A percentile compares a stretch with the other conserved stretches of the same genome.
Conservation (phyloP, 2,329 filamentous ascomycete genomes). For the Fusarium sp. region DNA sequence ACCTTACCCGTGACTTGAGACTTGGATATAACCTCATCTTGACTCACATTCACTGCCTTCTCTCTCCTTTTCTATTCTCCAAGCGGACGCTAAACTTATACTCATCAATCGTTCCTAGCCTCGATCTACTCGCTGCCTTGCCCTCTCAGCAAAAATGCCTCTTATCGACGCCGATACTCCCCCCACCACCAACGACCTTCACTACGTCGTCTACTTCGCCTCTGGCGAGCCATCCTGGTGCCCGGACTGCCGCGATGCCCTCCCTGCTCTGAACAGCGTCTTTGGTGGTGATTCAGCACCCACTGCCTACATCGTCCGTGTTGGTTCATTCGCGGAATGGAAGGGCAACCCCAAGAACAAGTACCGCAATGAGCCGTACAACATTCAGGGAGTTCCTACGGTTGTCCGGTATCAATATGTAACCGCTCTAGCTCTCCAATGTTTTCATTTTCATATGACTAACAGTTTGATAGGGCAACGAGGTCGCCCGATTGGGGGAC, state of each 20-base stretch:
- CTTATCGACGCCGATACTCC: slow-evolving; percentile 42
- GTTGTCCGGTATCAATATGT: slow-evolving; percentile 45
- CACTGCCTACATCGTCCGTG: slow-evolving; percentile 43
- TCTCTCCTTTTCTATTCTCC: neutral
- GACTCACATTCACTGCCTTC: neutral
- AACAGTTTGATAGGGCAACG: slow-evolving; percentile 32
- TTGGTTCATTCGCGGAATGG: slow-evolving; percentile 42
- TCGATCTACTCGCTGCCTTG: neutral
- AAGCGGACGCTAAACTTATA: neutral
- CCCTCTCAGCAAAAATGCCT: slow-evolving; percentile 39
- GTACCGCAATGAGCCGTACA: slow-evolving; percentile 42
- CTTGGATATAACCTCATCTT: neutral
- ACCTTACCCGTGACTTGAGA: neutral
- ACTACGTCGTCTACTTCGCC: slow-evolving; percentile 49
- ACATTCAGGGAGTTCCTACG: slow-evolving; percentile 44
- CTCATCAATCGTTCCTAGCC: rapidly evolving
- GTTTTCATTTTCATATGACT: neutral
- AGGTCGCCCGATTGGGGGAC: slow-evolving; percentile 43
- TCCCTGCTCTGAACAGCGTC: slow-evolving; percentile 41
- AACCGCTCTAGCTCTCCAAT: neutral
- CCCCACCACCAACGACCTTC: slow-evolving; percentile 39
- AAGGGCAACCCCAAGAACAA: slow-evolving; percentile 41
- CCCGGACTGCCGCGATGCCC: slow-evolving; percentile 43
- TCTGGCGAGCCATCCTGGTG: slow-evolving; percentile 48
- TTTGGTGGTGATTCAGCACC: slow-evolving; percentile 42